Conservation (phyloP, 257 asterid species). For the Lavandula angustifolia region DNA sequence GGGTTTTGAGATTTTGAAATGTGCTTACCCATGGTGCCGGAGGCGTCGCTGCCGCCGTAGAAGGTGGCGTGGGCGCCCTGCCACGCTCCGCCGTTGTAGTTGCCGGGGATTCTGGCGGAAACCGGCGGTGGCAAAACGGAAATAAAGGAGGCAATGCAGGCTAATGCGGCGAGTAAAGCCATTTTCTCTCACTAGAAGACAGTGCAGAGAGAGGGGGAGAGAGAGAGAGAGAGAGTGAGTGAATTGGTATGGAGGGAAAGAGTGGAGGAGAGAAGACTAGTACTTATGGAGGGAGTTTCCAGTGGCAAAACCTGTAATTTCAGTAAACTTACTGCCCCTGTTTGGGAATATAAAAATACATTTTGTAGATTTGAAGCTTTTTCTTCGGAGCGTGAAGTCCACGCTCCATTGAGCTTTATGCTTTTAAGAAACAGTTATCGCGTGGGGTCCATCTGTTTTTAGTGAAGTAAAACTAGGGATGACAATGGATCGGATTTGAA, state of each 20-base stretch:
- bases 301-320: constrained; percentile 55
- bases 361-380: constrained; percentile 18
- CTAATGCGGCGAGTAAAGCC: constrained; percentile 40
- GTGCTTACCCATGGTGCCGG: constrained; percentile 84
- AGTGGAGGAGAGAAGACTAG: constrained; percentile 60
- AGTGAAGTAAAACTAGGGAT: neutral
- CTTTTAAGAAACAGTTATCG: neutral
- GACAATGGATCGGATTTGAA: too few relatives aligned
- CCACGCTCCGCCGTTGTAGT: constrained; percentile 65
- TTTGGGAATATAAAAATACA: constrained; percentile 13
- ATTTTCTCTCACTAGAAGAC: constrained; percentile 35
- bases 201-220: constrained; percentile 10
- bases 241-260: constrained; percentile 27
- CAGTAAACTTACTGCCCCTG: neutral
- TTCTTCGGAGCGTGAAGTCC: constrained; percentile 17
- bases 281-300: constrained; percentile 59
- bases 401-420: constrained; percentile 33
- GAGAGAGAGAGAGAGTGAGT: constrained; percentile 16
- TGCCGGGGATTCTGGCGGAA: constrained; percentile 65
- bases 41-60: constrained; percentile 88
- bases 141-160: constrained; percentile 43
- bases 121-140: constrained; percentile 26
- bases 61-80: constrained; percentile 81
- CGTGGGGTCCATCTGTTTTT: constrained; percentile 17
- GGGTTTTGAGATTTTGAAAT: neutral